These are phyloP conservation scores for Leccinum olivaceopallidum DNA, from an alignment of 768 basidiomycete species.

Conservation along the genomic window DNA sequence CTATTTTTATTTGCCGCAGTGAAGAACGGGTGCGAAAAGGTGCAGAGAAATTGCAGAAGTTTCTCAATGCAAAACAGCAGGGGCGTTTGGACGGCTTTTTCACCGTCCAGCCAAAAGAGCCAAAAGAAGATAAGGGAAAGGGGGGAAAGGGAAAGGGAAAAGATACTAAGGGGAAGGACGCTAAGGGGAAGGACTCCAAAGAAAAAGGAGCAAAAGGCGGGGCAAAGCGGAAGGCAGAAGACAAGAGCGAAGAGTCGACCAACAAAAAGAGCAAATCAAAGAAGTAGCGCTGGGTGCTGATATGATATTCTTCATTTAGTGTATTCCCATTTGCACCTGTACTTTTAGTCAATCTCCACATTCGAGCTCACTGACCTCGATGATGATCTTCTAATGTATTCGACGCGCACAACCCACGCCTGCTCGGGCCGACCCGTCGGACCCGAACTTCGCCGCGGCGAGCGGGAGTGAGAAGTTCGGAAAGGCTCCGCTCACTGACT, in stretches of 20 bases:
- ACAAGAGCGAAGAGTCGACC: constrained; percentile 31
- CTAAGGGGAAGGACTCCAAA: constrained; percentile 46
- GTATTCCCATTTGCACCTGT: constrained; percentile 15
- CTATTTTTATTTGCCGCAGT: constrained; percentile 40
- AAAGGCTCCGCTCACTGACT: not conserved
- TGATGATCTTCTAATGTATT: not conserved
- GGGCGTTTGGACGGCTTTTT: constrained; percentile 97
- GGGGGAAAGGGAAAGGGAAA: constrained; percentile 40
- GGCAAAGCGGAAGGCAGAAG: constrained; percentile 33
- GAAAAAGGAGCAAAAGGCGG: constrained; percentile 15
- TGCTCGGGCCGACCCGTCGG: not conserved
- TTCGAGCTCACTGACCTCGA: not conserved
- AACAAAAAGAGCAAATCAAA: constrained; percentile 46
- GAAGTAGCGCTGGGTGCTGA: constrained; percentile 27
- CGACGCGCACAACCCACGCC: not conserved
- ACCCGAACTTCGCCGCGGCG: not conserved
- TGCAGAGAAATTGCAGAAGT: constrained; percentile 89
- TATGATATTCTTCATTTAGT: constrained; percentile 7
- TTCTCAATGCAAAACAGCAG: constrained; percentile 88
- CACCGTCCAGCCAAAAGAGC: constrained; percentile 61
- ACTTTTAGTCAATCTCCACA: constrained; percentile 6
- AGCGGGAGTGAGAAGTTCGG: not conserved
- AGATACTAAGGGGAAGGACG: constrained; percentile 49
- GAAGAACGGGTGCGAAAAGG: constrained; percentile 97
- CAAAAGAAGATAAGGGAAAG: constrained; percentile 49